Evolutionary conservation across 495 filamentous ascomycete genomes (phyloP).

Genomic region (Neurospora hispaniola): DNA sequence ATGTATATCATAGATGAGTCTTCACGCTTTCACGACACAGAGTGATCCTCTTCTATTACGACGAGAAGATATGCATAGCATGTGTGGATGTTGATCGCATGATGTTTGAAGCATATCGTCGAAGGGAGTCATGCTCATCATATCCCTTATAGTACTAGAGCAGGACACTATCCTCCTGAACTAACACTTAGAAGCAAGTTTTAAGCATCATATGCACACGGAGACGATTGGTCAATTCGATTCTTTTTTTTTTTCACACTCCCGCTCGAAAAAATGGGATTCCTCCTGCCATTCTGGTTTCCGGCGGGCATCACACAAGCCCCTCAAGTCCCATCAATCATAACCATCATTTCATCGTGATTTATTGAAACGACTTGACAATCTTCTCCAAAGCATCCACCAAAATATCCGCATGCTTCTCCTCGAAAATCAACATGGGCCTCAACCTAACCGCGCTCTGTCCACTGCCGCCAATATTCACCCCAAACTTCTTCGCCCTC

Average conservation of each 20-base stretch:
- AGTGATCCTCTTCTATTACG: neutral
- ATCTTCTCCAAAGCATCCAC: conserved; percentile 61
- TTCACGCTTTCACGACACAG: neutral
- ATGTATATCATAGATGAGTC: neutral
- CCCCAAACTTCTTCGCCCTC: conserved; percentile 68
- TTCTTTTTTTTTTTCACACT: neutral
- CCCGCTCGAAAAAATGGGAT: neutral
- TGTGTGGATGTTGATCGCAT: neutral
- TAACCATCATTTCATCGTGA: neutral
- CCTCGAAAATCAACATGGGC: conserved; percentile 95
- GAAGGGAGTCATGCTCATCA: neutral
- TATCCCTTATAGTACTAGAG: too few relatives aligned
- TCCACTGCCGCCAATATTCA: conserved; percentile 91
- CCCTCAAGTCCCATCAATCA: neutral
- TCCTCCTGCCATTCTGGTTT: neutral
- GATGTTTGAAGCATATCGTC: neutral
- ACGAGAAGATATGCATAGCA: neutral
- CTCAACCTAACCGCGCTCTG: conserved; percentile 69
- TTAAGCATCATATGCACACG: neutral
- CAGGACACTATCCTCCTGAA: too few relatives aligned
- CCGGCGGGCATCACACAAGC: neutral
- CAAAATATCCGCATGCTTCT: conserved; percentile 66
- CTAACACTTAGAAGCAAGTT: too few relatives aligned
- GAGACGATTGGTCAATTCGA: neutral
- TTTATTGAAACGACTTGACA: conserved; percentile 34